A percentile compares a stretch with the other conserved stretches of the same genome.
phyloP scores from a whole-genome alignment of 129 eudicot species.

The Artemisia tridentata region DNA sequence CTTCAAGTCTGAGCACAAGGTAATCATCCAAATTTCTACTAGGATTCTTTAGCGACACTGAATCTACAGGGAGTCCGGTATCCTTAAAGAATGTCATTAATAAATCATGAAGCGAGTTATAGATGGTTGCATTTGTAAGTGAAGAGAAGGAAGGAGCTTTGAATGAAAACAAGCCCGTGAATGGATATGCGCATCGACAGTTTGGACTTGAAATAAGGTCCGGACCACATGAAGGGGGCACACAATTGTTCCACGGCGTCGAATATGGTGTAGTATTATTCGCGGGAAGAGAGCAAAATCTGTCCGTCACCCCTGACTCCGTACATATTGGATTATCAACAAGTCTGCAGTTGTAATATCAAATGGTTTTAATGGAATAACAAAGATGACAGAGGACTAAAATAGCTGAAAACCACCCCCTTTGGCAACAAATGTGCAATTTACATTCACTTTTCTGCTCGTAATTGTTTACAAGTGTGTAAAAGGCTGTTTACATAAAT shows the following conservation, averaged over 20 bases:
- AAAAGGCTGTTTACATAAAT: too few relatives aligned
- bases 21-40: slow-evolving; percentile 36
- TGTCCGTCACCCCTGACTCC: slow-evolving; percentile 30
- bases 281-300: slow-evolving; percentile 38
- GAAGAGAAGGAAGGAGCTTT: slow-evolving; percentile 67
- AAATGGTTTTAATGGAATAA: background rate
- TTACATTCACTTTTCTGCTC: background rate
- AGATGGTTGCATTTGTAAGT: slow-evolving; percentile 34
- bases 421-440: background rate
- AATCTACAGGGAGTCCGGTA: slow-evolving; percentile 45
- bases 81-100: slow-evolving; percentile 34
- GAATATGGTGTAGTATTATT: slow-evolving; percentile 35
- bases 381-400: background rate
- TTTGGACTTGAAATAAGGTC: slow-evolving; percentile 47
- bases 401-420: background rate
- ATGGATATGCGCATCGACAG: slow-evolving; percentile 66
- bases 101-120: slow-evolving; percentile 24
- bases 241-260: slow-evolving; percentile 41
- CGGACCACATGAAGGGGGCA: slow-evolving; percentile 37
- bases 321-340: slow-evolving; percentile 49
- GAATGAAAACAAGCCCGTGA: slow-evolving; percentile 50
- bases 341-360: slow-evolving; percentile 40
- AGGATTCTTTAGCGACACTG: slow-evolving; percentile 45
- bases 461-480: too few relatives aligned
- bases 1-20: slow-evolving; percentile 39